phyloP scores from a whole-genome alignment of 768 basidiomycete species.

The Crucibulum laeve region DNA sequence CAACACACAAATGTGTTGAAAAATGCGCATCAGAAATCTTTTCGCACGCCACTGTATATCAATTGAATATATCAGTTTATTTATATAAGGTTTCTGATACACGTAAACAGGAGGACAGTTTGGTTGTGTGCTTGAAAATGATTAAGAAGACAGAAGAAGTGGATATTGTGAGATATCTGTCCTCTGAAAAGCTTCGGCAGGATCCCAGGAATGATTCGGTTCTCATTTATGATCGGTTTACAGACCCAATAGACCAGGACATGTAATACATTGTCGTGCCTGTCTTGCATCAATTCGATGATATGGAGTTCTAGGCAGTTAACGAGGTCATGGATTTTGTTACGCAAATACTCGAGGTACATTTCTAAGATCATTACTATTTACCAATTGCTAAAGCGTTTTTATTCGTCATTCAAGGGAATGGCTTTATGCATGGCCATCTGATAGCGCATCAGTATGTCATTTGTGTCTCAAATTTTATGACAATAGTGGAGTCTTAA shows the following conservation, averaged over 20 bases:
- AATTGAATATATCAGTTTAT: no score
- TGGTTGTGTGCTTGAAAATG: conserved; percentile 7
- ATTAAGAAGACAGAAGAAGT: conserved; percentile 7
- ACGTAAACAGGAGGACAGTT: no score
- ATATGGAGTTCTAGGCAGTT: conserved; percentile 22
- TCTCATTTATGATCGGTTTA: conserved; percentile 15
- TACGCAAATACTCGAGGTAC: conserved; percentile 17
- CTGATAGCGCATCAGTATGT: conserved; percentile 24
- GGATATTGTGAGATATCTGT: conserved; percentile 7
- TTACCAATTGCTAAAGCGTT: no score
- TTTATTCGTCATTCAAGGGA: no score
- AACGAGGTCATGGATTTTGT: conserved; percentile 27
- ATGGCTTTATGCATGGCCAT: conserved; percentile 26
- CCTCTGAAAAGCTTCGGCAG: conserved; percentile 5
- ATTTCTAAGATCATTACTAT: conserved; percentile 12
- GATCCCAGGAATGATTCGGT: conserved; percentile 9
- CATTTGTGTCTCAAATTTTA: background rate
- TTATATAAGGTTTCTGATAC: no score
- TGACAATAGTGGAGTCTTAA: conserved; percentile 2
- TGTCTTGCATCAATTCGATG: conserved; percentile 27
- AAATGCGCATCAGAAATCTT: no score
- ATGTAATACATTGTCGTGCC: conserved; percentile 28
- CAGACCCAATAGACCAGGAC: conserved; percentile 8
- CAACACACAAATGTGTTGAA: no score
- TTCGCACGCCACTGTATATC: no score